Evolutionary conservation across 345 rosid species (phyloP), one percentile per base, ranked within the genome.

Genomic region (Punica granatum): DNA sequence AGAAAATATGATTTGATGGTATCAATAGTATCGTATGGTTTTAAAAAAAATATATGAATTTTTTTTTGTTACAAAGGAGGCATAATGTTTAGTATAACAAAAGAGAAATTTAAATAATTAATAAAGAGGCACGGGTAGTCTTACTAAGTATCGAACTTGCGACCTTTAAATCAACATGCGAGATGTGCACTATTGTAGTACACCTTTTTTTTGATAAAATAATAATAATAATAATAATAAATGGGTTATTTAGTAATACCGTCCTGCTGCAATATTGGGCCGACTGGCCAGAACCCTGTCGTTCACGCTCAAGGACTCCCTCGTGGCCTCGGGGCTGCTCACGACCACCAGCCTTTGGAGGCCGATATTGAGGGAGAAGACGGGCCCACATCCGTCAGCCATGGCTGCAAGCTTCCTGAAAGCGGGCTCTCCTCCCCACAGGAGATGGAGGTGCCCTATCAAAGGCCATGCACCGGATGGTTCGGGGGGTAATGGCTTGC

Each of bases 391-490:
- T 26, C 0, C 16, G 16, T 72, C 64, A n/a, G 75, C 70, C 62
- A 72, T 46, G 34, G 39, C 60, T 30, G 31, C 75, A 14, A 72
- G 67, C 39, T 56, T 61, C 42, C 39, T 42, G 51, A 34, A 60
- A 14, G 41, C 36, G 1, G 75, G 75, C 4, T 30, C 35, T 12
- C 60, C 15, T 12, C 66, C 66, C 39, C 26, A 35, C 3, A 72
- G 67, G 23, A 60, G 70, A 59, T 66, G 70, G 53, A 72, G 75
- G 66, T 72, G 75, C n/a, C 75, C 75, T 36, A 72, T 51, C 12
- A 72, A 36, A 16, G 75, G 75, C 75, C 60, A 67, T 13, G 70
- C 37, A 15, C 70, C 67, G 7, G 13, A n/a, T 37, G 53, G 63
- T 51, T 72, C 75, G 4, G 75, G 75, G 10, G 67, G 59, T 11